A percentile compares a stretch with the other conserved stretches of the same genome.
phyloP scores from a whole-genome alignment of 1,284 basidiomycete species.

The Melampsora larici-populina region DNA sequence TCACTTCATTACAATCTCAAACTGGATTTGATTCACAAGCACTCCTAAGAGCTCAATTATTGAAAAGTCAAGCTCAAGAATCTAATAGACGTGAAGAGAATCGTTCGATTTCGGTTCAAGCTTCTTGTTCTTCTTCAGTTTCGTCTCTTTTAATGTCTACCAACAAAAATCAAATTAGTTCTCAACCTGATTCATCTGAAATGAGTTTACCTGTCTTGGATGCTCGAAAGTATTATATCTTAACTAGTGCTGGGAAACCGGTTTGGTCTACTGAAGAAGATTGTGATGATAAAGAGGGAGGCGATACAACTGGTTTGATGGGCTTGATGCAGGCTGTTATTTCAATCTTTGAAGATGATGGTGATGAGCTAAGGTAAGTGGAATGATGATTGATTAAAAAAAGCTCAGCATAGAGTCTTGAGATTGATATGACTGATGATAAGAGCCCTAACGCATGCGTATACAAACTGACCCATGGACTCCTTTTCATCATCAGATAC shows the following conservation, averaged over 20 bases:
- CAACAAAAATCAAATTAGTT: neutral
- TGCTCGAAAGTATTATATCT: conserved; percentile 66
- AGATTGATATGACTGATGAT: conserved; percentile 38
- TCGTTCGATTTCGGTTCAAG: neutral
- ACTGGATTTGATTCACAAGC: neutral
- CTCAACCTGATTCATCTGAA: neutral
- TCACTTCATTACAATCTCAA: neutral
- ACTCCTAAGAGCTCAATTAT: neutral
- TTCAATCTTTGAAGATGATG: conserved; percentile 76
- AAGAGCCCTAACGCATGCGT: conserved; percentile 52
- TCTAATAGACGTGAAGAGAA: neutral
- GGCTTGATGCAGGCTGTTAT: conserved; percentile 93
- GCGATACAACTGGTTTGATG: conserved; percentile 72
- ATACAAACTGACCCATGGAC: conserved; percentile 45
- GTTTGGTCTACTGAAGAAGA: conserved; percentile 66
- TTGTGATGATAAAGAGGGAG: conserved; percentile 53
- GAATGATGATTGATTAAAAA: neutral
- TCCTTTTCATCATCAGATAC: conserved; percentile 53
- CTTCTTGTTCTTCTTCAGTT: neutral
- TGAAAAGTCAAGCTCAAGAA: neutral
- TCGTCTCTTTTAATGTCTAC: neutral
- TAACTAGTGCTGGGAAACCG: conserved; percentile 92
- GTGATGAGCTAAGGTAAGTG: conserved; percentile 68
- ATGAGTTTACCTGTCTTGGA: neutral
- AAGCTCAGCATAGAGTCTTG: neutral